Base-by-base conservation (phyloP, 306 rosid genomes). In the Begonia loranthoides region DNA sequence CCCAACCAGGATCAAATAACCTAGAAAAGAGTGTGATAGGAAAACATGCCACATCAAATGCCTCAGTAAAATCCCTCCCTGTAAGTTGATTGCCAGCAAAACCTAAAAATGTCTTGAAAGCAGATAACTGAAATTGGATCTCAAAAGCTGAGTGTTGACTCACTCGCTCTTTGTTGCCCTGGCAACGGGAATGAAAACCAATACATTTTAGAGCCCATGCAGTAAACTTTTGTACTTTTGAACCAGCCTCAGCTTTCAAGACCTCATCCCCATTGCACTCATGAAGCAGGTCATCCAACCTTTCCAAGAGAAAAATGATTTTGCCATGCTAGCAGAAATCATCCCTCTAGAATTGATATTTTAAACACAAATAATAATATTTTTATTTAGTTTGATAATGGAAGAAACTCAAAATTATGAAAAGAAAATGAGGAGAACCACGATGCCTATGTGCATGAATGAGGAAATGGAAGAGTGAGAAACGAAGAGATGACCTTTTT, bases 161-260 rank as follows among this genome's bases (percentile, higher is more conserved):
- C 48, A 79, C 80, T 51, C 72, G 68, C 50, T 76, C 79, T 60
- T 61, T 66, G 38, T 72, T 79, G 15, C 73, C 67, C 45, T 76
- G 92, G 45, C 73, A 72, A 45, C 75, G 78, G 24, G 95, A 85
- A 74, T 85, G 92, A 61, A 75, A 76, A 62, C 87, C 85, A 52
- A 86, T 81, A 58, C 95, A 86, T 79, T 86, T 86, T 50, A 86
- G 64, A 63, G 95, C 93, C 95, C 95, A 86, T 66, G 81, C 93
- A 14, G 95, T 79, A 64, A 86, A 86, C 67, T 86, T 86, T 67
- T 81, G 93, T 66, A 81, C 87, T 71, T 86, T 86, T 12, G 81
- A 78, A 12, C 79, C 79, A 45, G 95, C 95, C 78, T 86, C 95
- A 40, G 83, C 93, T 64, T 86, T 86, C 69, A 86, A 70, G 54